Evolutionary conservation across 2,329 filamentous ascomycete genomes (phyloP).

Genomic region (Hawksworthiomyces lignivorus): DNA sequence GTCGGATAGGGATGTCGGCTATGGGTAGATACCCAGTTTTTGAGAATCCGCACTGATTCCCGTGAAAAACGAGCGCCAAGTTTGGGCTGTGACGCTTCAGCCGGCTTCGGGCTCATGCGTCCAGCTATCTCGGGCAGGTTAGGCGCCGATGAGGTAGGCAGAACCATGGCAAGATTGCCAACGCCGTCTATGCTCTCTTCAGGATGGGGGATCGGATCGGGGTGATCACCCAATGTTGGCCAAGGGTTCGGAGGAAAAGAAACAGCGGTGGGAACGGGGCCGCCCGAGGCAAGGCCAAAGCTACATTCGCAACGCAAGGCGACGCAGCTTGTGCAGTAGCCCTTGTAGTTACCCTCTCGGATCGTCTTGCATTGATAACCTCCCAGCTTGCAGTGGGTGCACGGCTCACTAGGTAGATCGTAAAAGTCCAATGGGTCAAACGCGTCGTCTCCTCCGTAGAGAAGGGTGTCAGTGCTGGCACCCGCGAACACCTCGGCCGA

Average conservation of each 20-base stretch:
- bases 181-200: slow-evolving; percentile 21
- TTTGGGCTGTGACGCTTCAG: slow-evolving; percentile 40
- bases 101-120: slow-evolving; percentile 16
- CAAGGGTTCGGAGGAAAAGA: slow-evolving; percentile 38
- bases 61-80: slow-evolving; percentile 70
- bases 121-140: slow-evolving; percentile 4
- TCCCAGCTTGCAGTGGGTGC: slow-evolving; percentile 42
- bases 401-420: slow-evolving; percentile 41
- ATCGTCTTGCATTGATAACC: slow-evolving; percentile 55
- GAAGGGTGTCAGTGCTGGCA: too few species aligned
- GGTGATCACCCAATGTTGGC: slow-evolving; percentile 36
- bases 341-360: slow-evolving; percentile 50
- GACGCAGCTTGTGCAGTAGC: slow-evolving; percentile 56
- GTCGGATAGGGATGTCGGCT: slow-evolving; percentile 79
- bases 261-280: slow-evolving; percentile 25
- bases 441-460: too few species aligned
- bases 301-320: slow-evolving; percentile 52
- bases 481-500: slow-evolving; percentile 13
- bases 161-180: slow-evolving; percentile 21
- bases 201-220: slow-evolving; percentile 31
- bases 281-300: slow-evolving; percentile 33
- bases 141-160: too few species aligned
- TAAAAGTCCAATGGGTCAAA: too few species aligned
- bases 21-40: slow-evolving; percentile 77
- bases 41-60: slow-evolving; percentile 71